A percentile compares a stretch with the other conserved stretches of the same genome.
phyloP scores from a whole-genome alignment of 2,329 filamentous ascomycete genomes.

The Apiospora arundinis region DNA sequence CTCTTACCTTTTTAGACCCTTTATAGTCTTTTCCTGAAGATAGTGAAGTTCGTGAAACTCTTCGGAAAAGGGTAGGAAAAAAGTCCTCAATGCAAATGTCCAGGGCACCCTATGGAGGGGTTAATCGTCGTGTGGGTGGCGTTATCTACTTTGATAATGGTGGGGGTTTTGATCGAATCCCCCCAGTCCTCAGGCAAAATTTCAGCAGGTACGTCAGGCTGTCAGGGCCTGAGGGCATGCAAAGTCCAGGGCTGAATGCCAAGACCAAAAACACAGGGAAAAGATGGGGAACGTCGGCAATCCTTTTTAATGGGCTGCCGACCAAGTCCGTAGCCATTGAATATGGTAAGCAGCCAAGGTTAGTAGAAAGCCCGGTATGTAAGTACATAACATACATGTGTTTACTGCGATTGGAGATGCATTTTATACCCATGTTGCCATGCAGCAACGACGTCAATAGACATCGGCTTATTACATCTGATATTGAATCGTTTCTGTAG shows the following conservation, averaged over 20 bases:
- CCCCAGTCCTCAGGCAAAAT: constrained; percentile 10
- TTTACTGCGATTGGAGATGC: background rate
- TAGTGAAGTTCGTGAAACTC: background rate
- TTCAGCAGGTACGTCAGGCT: constrained; percentile 14
- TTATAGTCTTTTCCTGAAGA: background rate
- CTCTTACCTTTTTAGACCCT: background rate
- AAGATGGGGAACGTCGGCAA: background rate
- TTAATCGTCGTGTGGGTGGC: constrained; percentile 21
- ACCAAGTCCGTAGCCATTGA: background rate
- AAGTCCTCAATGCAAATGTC: constrained; percentile 3
- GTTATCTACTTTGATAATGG: constrained; percentile 22
- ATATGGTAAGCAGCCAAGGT: background rate
- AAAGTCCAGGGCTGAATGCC: constrained; percentile 11
- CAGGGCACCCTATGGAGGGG: constrained; percentile 20
- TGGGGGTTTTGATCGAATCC: constrained; percentile 18
- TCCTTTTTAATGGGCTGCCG: background rate
- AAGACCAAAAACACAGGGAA: background rate
- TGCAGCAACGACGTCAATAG: background rate
- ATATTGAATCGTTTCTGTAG: background rate
- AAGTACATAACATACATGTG: no score
- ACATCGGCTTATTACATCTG: background rate
- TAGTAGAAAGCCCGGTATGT: background rate
- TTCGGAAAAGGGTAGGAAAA: background rate
- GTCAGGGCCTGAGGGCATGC: constrained; percentile 1
- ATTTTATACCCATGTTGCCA: background rate